Evolutionary conservation across 2,329 filamentous ascomycete genomes (phyloP), one percentile per base, ranked within the genome.

Genomic region (Monosporascus sp.): DNA sequence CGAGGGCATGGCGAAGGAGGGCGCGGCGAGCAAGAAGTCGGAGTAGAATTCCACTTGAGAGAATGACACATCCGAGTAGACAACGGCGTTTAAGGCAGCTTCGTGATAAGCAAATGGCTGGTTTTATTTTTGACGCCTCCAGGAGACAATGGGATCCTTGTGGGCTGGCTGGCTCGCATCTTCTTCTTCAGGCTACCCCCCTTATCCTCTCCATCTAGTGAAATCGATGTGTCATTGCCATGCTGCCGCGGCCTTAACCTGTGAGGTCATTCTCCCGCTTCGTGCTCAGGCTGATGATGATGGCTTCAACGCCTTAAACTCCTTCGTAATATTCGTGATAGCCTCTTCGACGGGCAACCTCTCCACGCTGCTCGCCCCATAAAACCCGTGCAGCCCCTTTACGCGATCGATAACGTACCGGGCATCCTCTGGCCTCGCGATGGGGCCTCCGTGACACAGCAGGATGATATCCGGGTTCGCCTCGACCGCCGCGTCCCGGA

Each of bases 321-420:
- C 54, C 61, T 61, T 70, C 28, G 70, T 74, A 46, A 72, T 72
- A 7, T 70, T 62, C 8, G 71, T 81, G 52, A 89, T 87, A 0
- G 86, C 85, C 54, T 78, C 72, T 64, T 88, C 86, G 11, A 88
- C 85, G 0, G 86, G 85, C 56, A 88, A 68, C 44, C 85, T 72
- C 68, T 89, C 86, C 81, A 89, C 86, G 51, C 80, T 83, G 56
- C 84, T 87, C 11, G 86, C 86, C 0, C 86, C 86, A 61, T 84
- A 88, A 66, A 89, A 89, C 0, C 86, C 86, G 69, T 88, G 84
- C n/a, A 88, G 72, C 0, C 85, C 85, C 40, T 74, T 77, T 1
- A 82, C 85, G 58, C 78, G 71, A 22, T 73, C 73, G 31, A 89
- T 72, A 9, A 89, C 78, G 64, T 82, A 87, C 58, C 79, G 72